Conservation (phyloP, 331 rosid genomes). For the Pyrus hybrid region DNA sequence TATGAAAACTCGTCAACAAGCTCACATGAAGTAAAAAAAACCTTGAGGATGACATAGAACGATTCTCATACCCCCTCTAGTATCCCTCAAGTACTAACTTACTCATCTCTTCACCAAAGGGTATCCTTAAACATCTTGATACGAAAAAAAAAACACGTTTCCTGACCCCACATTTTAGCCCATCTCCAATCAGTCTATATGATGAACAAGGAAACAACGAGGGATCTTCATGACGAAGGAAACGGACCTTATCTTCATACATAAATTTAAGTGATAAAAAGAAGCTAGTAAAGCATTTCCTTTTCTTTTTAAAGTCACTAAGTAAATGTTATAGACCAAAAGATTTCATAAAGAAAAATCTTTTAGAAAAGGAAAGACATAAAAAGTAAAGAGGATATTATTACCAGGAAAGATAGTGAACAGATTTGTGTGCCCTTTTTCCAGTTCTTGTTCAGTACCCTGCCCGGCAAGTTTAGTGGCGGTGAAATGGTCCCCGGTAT, state of each 20-base stretch:
- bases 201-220: neutral
- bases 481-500: slow-evolving; percentile 34
- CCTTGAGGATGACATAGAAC: neutral
- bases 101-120: neutral
- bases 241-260: neutral
- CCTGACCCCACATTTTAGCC: slow-evolving; percentile 1
- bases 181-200: neutral
- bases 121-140: neutral
- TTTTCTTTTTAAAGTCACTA: neutral
- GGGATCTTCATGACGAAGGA: neutral
- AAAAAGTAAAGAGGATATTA: neutral
- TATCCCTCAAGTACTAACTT: neutral
- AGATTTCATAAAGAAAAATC: neutral
- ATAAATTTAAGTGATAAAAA: neutral
- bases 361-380: neutral
- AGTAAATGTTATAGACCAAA: neutral
- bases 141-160: neutral
- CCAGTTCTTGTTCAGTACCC: slow-evolving; percentile 40
- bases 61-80: neutral
- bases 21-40: neutral
- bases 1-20: neutral
- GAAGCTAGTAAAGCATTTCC: neutral
- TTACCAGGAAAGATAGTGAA: slow-evolving; percentile 77
- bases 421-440: slow-evolving; percentile 43
- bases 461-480: slow-evolving; percentile 32